phyloP scores from a whole-genome alignment of 2,329 filamentous ascomycete species.

The Penicillium sp. region DNA sequence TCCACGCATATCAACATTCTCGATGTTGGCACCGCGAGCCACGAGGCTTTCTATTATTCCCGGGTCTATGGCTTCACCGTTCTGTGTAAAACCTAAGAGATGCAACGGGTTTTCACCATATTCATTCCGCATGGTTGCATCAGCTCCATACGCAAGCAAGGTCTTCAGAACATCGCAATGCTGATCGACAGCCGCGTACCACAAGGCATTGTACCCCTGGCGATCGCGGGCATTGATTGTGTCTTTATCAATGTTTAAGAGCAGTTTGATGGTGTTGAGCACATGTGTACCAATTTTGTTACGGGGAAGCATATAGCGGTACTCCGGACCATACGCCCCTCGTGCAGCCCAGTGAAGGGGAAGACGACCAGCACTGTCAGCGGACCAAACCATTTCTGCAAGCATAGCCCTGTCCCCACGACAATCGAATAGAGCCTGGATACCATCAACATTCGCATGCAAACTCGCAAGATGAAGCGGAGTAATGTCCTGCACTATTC shows the following conservation, averaged over 20 bases:
- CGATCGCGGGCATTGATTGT: slow-evolving; percentile 6
- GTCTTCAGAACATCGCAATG: background rate
- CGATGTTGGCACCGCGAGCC: slow-evolving; percentile 7
- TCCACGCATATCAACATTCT: slow-evolving; percentile 8
- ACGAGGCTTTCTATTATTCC: slow-evolving; percentile 10
- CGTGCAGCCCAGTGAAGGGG: slow-evolving; percentile 11
- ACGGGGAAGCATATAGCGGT: slow-evolving; percentile 6
- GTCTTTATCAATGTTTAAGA: slow-evolving; percentile 5
- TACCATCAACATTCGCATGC: slow-evolving; percentile 5
- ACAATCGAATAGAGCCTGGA: slow-evolving; percentile 4
- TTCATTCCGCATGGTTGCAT: slow-evolving; percentile 1
- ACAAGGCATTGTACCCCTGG: slow-evolving; percentile 8
- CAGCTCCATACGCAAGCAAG: slow-evolving; percentile 6
- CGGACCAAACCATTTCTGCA: slow-evolving; percentile 4
- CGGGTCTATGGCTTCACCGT: slow-evolving; percentile 7
- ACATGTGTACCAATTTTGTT: slow-evolving; percentile 3
- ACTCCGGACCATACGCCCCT: background rate
- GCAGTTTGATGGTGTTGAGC: slow-evolving; percentile 4
- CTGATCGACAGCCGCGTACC: slow-evolving; percentile 5
- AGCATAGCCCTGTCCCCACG: background rate
- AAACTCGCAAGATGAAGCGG: slow-evolving; percentile 9
- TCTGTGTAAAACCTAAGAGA: slow-evolving; percentile 9
- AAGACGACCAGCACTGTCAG: slow-evolving; percentile 5
- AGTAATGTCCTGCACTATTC: slow-evolving; percentile 3
- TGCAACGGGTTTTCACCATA: slow-evolving; percentile 5